A percentile compares a stretch with the other conserved stretches of the same genome.
Evolutionary conservation across 2,329 filamentous ascomycete species (phyloP).

Genomic region (Cladosporium sp.): DNA sequence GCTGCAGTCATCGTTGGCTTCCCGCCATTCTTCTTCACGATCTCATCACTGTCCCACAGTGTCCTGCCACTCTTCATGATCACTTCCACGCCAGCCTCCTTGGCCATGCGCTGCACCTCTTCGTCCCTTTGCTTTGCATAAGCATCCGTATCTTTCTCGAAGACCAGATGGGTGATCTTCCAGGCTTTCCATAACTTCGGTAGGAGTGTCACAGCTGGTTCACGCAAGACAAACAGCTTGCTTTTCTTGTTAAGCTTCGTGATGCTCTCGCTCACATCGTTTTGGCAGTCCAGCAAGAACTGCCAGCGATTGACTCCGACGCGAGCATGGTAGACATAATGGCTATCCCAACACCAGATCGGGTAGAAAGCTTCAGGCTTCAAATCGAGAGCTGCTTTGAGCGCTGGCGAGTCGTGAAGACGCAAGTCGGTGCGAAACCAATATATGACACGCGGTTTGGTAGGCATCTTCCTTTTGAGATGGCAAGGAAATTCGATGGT

Average conservation of each 20-base stretch:
- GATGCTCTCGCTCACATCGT: conserved; percentile 64
- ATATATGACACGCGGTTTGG: conserved; percentile 59
- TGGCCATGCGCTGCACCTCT: conserved; percentile 55
- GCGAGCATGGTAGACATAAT: conserved; percentile 70
- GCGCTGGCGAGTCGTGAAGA: conserved; percentile 70
- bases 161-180: conserved; percentile 71
- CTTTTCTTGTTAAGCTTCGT: conserved; percentile 66
- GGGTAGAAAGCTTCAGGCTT: conserved; percentile 70
- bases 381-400: conserved; percentile 67
- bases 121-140: conserved; percentile 65
- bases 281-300: conserved; percentile 71
- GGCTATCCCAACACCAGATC: conserved; percentile 76
- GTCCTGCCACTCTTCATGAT: conserved; percentile 63
- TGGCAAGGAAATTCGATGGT: background rate
- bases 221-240: conserved; percentile 67
- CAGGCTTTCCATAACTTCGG: conserved; percentile 70
- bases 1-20: conserved; percentile 72
- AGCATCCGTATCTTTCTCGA: conserved; percentile 73
- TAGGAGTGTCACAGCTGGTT: conserved; percentile 66
- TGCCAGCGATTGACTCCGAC: conserved; percentile 72
- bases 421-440: conserved; percentile 78
- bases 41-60: conserved; percentile 67
- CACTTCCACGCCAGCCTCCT: conserved; percentile 63
- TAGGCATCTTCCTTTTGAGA: conserved; percentile 16
- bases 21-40: conserved; percentile 61